Percentiles rank a stretch among this genome's conserved stretches.
Evolutionary conservation across 1,284 basidiomycete genomes (phyloP).

Genomic region (Retiboletus flavoniger): DNA sequence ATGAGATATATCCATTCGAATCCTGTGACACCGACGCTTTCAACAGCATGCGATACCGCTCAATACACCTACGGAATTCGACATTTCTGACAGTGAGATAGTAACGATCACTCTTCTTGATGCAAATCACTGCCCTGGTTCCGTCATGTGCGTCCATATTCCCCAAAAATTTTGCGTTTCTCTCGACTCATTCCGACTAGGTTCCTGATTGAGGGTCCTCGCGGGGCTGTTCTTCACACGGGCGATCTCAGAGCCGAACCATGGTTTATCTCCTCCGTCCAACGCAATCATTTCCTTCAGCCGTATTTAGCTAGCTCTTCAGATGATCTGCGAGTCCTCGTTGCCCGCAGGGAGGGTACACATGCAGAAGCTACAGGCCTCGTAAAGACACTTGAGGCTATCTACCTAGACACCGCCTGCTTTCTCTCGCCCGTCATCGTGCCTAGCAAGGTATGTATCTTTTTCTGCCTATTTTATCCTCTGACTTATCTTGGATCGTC

Average conservation of each 20-base stretch:
- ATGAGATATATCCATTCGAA: neutral
- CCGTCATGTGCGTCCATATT: slow-evolving; percentile 70
- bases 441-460: slow-evolving; percentile 63
- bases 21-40: slow-evolving; percentile 34
- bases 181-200: slow-evolving; percentile 40
- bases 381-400: slow-evolving; percentile 62
- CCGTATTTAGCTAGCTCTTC: slow-evolving; percentile 54
- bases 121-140: slow-evolving; percentile 94
- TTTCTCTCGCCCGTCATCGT: slow-evolving; percentile 60
- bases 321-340: slow-evolving; percentile 26
- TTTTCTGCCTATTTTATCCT: neutral
- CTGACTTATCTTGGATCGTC: neutral
- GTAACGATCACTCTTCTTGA: slow-evolving; percentile 81
- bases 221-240: slow-evolving; percentile 81
- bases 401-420: slow-evolving; percentile 85
- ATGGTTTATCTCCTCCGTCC: slow-evolving; percentile 69
- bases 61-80: slow-evolving; percentile 62
- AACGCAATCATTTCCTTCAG: slow-evolving; percentile 66
- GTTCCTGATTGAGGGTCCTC: slow-evolving; percentile 80
- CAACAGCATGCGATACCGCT: slow-evolving; percentile 44
- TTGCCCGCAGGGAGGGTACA: slow-evolving; percentile 30
- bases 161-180: neutral
- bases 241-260: slow-evolving; percentile 90
- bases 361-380: slow-evolving; percentile 20
- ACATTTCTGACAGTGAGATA: slow-evolving; percentile 54